Percentiles rank a stretch among this genome's conserved stretches.
Conservation (phyloP, 2,329 filamentous ascomycete genomes). For the Pseudogymnoascus sp. region DNA sequence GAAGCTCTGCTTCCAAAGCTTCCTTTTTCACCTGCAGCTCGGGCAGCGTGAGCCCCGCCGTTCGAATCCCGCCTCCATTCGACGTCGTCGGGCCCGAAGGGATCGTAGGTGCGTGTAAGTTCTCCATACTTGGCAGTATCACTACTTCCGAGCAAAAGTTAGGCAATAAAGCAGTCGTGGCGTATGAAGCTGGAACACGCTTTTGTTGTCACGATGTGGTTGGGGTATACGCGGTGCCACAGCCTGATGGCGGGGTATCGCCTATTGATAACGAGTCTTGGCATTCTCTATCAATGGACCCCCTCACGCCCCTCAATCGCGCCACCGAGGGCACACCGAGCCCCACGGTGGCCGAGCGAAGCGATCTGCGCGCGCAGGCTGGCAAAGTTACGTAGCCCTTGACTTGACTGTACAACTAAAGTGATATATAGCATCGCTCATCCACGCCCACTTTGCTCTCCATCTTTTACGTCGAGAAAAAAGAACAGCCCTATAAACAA, state of each 20-base stretch:
- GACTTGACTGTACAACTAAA: not conserved
- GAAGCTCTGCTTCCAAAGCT: conserved; percentile 75
- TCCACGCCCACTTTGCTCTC: not conserved
- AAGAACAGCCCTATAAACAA: conserved; percentile 12
- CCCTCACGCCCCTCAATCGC: not conserved
- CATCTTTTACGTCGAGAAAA: not conserved
- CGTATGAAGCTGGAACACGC: not conserved
- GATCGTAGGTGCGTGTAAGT: conserved; percentile 62
- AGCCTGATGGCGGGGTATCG: conserved; percentile 8
- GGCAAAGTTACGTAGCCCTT: not conserved
- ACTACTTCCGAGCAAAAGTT: not conserved
- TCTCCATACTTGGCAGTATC: conserved; percentile 45
- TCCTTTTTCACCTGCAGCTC: conserved; percentile 83
- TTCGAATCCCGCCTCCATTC: conserved; percentile 52
- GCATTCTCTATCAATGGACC: not conserved
- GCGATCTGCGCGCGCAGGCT: not conserved
- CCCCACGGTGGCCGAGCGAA: not conserved
- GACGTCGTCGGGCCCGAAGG: conserved; percentile 66
- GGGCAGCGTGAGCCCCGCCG: conserved; percentile 57
- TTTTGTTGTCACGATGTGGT: not conserved
- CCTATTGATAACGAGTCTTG: not conserved
- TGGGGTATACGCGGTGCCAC: not conserved
- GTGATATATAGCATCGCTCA: not conserved
- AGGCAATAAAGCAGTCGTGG: not conserved
- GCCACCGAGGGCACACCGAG: not conserved